Base-by-base conservation (phyloP, 2,329 filamentous ascomycete genomes). In the Teratosphaeria zuluensis region DNA sequence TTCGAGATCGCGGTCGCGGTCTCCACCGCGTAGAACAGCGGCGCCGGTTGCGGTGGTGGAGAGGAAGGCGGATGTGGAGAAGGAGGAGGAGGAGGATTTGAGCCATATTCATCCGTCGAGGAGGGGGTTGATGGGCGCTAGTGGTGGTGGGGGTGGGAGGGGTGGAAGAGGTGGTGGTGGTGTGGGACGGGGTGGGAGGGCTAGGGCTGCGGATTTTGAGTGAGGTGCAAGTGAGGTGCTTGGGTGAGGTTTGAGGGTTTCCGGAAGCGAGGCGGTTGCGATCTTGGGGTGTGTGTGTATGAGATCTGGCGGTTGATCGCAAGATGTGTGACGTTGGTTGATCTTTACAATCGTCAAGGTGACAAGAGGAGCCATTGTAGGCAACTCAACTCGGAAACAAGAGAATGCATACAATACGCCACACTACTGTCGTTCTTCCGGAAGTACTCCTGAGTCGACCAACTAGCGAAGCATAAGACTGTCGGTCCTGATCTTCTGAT, bases 41-140 rank as follows among this genome's bases (percentile, higher is more conserved):
- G 56, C 48, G 38, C 21, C 38, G 35, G 31, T 38, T 56, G 53
- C 38, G 35, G 31, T 38, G 55, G 53, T 32, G 3, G 54, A 30
- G 51, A 35, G 55, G 57, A 55, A 59, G 56, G 52, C 51, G 31
- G 58, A 52, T 30, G 56, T 51, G 32, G 58, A 62, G 51, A 28
- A 28, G 24, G 58, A 62, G 51, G 67, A 28, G 24, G 58, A 62
- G 51, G 67, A 70, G 21, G 70, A 72, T 56, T 51, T 72, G 54
- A 69, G 66, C 42, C 64, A 69, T 42, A 73, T 73, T 51, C 71
- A 73, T 62, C 71, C 71, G 11, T 69, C 66, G 32, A 62, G 71
- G 16, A 65, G 71, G 58, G 69, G 68, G 4, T 56, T 73, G 42
- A 65, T 73, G 62, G 64, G 63, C 1, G 52, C 52, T 6, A n/a